Evolutionary conservation across 2,329 filamentous ascomycete genomes (phyloP).

Genomic region (Sporothrix dimorphospora): DNA sequence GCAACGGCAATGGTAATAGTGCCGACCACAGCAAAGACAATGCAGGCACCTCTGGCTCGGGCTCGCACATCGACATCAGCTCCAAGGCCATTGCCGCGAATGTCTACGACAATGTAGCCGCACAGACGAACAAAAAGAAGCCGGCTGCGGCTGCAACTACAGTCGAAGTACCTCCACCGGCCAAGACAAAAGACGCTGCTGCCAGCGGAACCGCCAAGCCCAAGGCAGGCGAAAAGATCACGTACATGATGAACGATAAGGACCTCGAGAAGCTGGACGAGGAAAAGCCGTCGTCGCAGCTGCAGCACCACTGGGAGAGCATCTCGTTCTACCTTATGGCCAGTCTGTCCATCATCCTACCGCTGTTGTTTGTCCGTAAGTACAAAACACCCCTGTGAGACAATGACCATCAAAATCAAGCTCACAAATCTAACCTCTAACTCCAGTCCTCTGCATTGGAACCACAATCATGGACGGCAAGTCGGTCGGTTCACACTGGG

Average conservation of each 20-base stretch:
- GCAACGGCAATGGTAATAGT: not conserved
- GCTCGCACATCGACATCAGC: not conserved
- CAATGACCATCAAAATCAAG: not conserved
- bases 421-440: not conserved
- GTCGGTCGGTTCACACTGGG: conserved; percentile 14
- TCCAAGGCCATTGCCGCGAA: not conserved
- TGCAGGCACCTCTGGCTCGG: not conserved
- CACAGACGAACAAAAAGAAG: not conserved
- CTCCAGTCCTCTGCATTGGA: not conserved
- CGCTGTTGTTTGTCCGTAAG: conserved; percentile 19
- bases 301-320: conserved; percentile 20
- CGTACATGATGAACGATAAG: not conserved
- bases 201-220: not conserved
- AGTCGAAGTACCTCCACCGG: not conserved
- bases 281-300: conserved; percentile 5
- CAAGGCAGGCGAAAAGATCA: not conserved
- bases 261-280: not conserved
- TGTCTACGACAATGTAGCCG: not conserved
- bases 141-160: not conserved
- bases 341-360: conserved; percentile 29
- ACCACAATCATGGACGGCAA: not conserved
- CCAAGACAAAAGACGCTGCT: not conserved
- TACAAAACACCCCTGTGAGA: not conserved
- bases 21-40: not conserved
- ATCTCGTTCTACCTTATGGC: conserved; percentile 28